These are phyloP conservation scores for Sinapis alba DNA, from an alignment of 441 rosid species.

Conservation along the genomic window DNA sequence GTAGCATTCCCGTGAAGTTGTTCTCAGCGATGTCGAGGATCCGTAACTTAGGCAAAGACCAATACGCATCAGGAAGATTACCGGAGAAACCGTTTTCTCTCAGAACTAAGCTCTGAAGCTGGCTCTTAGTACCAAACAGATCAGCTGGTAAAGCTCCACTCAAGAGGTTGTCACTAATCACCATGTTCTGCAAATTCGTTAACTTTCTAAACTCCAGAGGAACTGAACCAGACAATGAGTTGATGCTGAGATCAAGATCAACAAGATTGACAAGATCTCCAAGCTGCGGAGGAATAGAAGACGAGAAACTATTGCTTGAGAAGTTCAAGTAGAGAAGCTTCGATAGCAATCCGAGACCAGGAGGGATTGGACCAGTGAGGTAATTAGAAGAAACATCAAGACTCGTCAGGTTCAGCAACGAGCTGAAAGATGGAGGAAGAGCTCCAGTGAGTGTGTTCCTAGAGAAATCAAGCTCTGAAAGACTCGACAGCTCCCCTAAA, in stretches of 20 bases:
- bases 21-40: slow-evolving; percentile 76
- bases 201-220: slow-evolving; percentile 66
- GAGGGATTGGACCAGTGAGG: slow-evolving; percentile 64
- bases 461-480: slow-evolving; percentile 70
- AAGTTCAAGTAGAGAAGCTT: slow-evolving; percentile 66
- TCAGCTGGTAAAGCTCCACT: slow-evolving; percentile 56
- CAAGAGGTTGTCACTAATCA: slow-evolving; percentile 59
- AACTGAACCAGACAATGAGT: slow-evolving; percentile 71
- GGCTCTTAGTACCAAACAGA: slow-evolving; percentile 53
- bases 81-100: slow-evolving; percentile 66
- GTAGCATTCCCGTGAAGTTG: slow-evolving; percentile 76
- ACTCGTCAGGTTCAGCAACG: slow-evolving; percentile 51
- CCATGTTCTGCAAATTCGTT: slow-evolving; percentile 57
- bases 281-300: slow-evolving; percentile 69
- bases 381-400: slow-evolving; percentile 79
- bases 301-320: slow-evolving; percentile 69
- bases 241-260: slow-evolving; percentile 86
- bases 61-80: slow-evolving; percentile 49
- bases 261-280: slow-evolving; percentile 62
- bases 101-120: slow-evolving; percentile 55
- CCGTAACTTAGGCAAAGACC: slow-evolving; percentile 62
- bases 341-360: slow-evolving; percentile 52
- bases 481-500: slow-evolving; percentile 60
- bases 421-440: slow-evolving; percentile 62
- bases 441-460: slow-evolving; percentile 64